Base-by-base conservation (phyloP, 306 rosid genomes). In the Cyclanthera cordifolia region DNA sequence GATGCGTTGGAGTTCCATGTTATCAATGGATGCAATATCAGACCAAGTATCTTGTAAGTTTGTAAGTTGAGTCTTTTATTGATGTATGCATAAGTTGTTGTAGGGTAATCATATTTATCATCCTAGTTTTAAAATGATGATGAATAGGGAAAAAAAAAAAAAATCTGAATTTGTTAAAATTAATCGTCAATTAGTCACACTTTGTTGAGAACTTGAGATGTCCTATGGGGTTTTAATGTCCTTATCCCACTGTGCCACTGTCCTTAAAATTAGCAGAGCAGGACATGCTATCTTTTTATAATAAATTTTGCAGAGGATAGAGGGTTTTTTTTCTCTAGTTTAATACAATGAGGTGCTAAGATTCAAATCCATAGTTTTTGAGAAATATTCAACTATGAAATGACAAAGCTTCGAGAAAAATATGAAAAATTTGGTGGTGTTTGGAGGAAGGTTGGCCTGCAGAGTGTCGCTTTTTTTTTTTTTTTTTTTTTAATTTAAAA, bases 91-190 rank as follows among this genome's bases (percentile, higher is more conserved):
- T 53, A 53, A 54, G 68, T 72, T 54, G 68, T 72, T 54, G 73
- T 74, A 45, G 70, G 4, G 13, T 65, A 45, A 13, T 65, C 70
- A 45, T 16, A 8, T 15, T 63, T 70, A 55, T 76, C 72, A 71
- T 71, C 72, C 50, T 63, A 52, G 75, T 76, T 69, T 69, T 76
- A 39, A 50, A 60, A 37, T 39, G 75, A 16, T 52, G 75, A 43
- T 63, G 19, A 43, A 75, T 70, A 47, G 47, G 25, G 41, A 59
- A 65, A 14, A 6, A 16, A 45, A 65, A 65, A 14, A 65, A 34
- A 65, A 65, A 65, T 41, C 53, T 21, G 4, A 23, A 51, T 41
- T 21, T 20, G 27, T 65, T 14, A 43, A 13, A 2, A 28, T 28
- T n/a, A 45, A 65, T 53, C 17, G 19, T 64, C 37, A 43, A 43